These are phyloP conservation scores for Citrus reticulata DNA, from an alignment of 345 rosid genomes.

Conservation along the genomic window DNA sequence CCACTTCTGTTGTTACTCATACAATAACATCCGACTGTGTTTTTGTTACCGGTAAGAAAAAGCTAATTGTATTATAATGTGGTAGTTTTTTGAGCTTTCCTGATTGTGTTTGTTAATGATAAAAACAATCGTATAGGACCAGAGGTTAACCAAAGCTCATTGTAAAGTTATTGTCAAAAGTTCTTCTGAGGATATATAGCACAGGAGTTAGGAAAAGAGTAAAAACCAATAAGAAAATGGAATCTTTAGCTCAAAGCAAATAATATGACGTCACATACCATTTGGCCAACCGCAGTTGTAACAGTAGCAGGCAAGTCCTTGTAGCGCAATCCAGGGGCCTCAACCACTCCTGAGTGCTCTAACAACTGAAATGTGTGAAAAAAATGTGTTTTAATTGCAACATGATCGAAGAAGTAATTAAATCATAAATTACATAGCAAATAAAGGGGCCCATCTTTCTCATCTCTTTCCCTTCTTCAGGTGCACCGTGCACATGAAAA, in stretches of 20 bases:
- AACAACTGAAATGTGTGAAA: slow-evolving; percentile 40
- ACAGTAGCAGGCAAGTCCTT: slow-evolving; percentile 40
- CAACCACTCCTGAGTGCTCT: slow-evolving; percentile 62
- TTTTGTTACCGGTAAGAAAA: too few species aligned
- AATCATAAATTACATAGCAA: neutral
- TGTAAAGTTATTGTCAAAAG: neutral
- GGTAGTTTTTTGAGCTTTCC: too few species aligned
- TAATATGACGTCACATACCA: slow-evolving; percentile 42
- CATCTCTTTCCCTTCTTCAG: neutral
- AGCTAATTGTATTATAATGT: too few species aligned
- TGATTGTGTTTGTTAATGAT: neutral
- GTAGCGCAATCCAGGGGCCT: slow-evolving; percentile 46
- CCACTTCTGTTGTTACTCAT: neutral
- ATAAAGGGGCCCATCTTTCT: neutral
- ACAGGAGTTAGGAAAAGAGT: neutral
- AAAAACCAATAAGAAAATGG: slow-evolving; percentile 3
- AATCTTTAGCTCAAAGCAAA: slow-evolving; percentile 1
- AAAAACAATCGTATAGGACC: neutral
- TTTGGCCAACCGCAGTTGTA: slow-evolving; percentile 72
- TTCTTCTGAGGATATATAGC: neutral
- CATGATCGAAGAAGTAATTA: neutral
- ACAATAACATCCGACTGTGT: neutral
- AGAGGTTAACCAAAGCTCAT: neutral
- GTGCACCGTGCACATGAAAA: neutral
- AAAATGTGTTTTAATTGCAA: neutral